Conservation (phyloP, 2,329 filamentous ascomycete species). For the Exophiala bonariae region DNA sequence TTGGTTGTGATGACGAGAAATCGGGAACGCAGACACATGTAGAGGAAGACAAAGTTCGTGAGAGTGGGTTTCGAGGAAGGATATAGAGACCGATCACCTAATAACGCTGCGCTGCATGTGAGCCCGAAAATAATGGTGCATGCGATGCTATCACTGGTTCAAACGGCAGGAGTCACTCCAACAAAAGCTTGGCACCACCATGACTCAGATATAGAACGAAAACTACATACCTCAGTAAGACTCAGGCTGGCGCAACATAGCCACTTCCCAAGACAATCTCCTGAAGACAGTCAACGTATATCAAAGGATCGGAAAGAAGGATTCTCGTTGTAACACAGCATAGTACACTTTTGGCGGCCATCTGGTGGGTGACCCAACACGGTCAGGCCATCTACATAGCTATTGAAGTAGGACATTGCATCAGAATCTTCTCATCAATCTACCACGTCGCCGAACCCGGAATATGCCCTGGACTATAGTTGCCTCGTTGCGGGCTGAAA, state of each 20-base stretch:
- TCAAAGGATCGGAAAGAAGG: background rate
- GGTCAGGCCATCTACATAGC: background rate
- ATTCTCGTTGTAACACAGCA: background rate
- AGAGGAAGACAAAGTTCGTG: background rate
- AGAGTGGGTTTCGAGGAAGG: background rate
- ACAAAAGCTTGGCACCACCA: too few relatives aligned
- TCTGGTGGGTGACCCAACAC: slow-evolving; percentile 2
- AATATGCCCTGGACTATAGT: slow-evolving; percentile 27
- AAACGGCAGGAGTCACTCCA: too few relatives aligned
- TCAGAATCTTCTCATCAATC: too few relatives aligned
- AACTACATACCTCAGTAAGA: too few relatives aligned
- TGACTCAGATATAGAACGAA: background rate
- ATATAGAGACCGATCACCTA: too few relatives aligned
- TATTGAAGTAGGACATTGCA: background rate
- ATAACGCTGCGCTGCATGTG: too few relatives aligned
- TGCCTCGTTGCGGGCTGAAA: slow-evolving; percentile 25
- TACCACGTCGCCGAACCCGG: slow-evolving; percentile 19
- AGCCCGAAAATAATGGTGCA: too few relatives aligned
- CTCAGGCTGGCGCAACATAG: too few relatives aligned
- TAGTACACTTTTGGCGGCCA: slow-evolving; percentile 4
- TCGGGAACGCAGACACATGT: background rate
- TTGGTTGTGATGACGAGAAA: too few relatives aligned
- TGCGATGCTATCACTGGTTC: too few relatives aligned
- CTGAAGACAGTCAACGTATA: too few relatives aligned
- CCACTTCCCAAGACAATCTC: too few relatives aligned